Percentiles rank a stretch among this genome's conserved stretches.
phyloP scores from a whole-genome alignment of 345 rosid species.

The Raphanus sativus region DNA sequence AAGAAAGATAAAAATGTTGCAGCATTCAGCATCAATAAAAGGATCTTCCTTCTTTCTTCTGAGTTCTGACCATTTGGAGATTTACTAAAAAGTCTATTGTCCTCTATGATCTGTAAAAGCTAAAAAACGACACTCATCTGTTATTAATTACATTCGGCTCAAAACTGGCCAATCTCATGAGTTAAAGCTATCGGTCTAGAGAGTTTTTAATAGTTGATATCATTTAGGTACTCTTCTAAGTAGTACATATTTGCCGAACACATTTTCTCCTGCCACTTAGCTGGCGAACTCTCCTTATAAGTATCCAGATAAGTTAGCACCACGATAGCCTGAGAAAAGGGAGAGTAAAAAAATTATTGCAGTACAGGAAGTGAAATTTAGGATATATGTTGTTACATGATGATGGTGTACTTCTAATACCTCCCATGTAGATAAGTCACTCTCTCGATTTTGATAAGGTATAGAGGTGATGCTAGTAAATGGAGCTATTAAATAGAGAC shows the following conservation, averaged over 20 bases:
- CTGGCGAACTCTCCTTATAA: constrained; percentile 74
- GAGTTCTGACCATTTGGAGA: neutral
- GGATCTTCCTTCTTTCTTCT: neutral
- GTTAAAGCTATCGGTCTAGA: neutral
- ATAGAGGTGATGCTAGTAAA: constrained; percentile 26
- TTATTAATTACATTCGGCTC: neutral
- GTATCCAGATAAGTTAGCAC: constrained; percentile 74
- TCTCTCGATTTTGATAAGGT: constrained; percentile 69
- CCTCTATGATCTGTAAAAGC: neutral
- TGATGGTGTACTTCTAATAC: constrained; percentile 40
- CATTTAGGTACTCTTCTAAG: neutral
- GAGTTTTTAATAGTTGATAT: neutral
- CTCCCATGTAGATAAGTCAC: constrained; percentile 87
- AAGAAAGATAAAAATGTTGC: neutral
- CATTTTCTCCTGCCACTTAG: constrained; percentile 79
- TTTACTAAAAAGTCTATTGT: neutral
- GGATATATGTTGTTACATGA: neutral
- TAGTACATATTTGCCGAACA: constrained; percentile 41
- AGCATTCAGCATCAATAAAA: neutral
- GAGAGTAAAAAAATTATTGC: neutral
- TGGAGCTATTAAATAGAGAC: no score
- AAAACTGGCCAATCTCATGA: neutral
- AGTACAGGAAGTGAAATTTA: neutral
- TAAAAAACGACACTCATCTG: constrained; percentile 12
- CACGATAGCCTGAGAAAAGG: constrained; percentile 58